phyloP scores from a whole-genome alignment of 805 yeast species.

The Kurtzmaniella fragi region DNA sequence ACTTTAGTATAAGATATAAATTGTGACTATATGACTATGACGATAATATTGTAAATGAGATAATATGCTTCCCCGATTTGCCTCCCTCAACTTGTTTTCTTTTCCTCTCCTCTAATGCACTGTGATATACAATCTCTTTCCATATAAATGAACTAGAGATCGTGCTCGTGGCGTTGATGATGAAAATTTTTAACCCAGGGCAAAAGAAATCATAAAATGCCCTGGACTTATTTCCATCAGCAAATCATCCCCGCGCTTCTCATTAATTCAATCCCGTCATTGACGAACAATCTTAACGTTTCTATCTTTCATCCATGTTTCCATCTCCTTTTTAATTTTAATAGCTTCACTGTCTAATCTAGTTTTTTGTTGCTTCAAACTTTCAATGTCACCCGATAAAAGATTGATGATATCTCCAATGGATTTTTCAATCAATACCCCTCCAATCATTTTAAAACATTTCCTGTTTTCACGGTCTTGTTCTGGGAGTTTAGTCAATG shows the following conservation, averaged over 20 bases:
- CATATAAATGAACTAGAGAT: neutral
- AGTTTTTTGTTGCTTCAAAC: conserved; percentile 16
- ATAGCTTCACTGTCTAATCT: conserved; percentile 21
- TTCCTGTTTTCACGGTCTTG: conserved; percentile 48
- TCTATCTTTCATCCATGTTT: conserved; percentile 36
- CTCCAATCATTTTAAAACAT: conserved; percentile 92
- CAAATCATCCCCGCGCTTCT: too few species aligned
- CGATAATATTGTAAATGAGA: too few species aligned
- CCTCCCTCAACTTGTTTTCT: too few species aligned
- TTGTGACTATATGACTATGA: too few species aligned
- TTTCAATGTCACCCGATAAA: conserved; percentile 18
- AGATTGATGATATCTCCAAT: conserved; percentile 63
- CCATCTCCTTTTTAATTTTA: conserved; percentile 26
- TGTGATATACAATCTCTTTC: neutral
- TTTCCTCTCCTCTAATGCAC: neutral
- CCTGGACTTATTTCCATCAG: too few species aligned
- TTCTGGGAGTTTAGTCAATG: conserved; percentile 30
- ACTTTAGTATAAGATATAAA: too few species aligned
- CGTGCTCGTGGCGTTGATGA: too few species aligned
- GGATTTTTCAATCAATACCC: conserved; percentile 78
- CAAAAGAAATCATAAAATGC: too few species aligned
- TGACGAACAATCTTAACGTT: conserved; percentile 38
- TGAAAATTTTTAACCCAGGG: too few species aligned
- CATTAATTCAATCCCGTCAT: neutral
- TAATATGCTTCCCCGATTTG: too few species aligned